A percentile compares a stretch with the other conserved stretches of the same genome.
Conservation (phyloP, 306 rosid genomes). For the Pachyrhizus erosus region DNA sequence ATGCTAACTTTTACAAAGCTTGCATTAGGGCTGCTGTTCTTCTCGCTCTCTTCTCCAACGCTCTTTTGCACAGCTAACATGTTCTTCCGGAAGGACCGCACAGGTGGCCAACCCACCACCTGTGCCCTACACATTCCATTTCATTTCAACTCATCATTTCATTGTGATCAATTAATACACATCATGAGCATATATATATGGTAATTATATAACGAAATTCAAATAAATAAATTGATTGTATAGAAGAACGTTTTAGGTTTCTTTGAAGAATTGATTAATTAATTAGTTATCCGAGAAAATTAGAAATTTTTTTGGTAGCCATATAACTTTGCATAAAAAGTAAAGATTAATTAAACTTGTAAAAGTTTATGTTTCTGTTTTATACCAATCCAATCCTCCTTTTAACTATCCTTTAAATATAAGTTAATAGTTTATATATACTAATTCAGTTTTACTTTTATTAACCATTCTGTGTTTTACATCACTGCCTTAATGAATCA, state of each 20-base stretch:
- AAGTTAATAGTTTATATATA: neutral
- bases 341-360: neutral
- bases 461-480: neutral
- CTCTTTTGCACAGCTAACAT: conserved; percentile 60
- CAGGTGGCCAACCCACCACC: conserved; percentile 99
- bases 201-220: neutral
- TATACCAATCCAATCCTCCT: neutral
- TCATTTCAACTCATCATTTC: neutral
- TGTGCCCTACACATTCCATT: conserved; percentile 62
- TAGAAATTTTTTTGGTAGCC: neutral
- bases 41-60: conserved; percentile 51
- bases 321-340: neutral
- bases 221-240: neutral
- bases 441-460: neutral
- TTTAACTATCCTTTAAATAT: neutral
- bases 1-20: conserved; percentile 89
- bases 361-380: neutral
- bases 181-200: neutral
- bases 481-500: neutral
- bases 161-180: neutral
- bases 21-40: conserved; percentile 42
- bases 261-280: neutral
- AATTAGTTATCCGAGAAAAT: neutral
- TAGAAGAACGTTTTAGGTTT: neutral
- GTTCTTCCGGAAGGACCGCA: conserved; percentile 80